Conservation (phyloP, 1,284 basidiomycete species). For the Malassezia sympodialis region DNA sequence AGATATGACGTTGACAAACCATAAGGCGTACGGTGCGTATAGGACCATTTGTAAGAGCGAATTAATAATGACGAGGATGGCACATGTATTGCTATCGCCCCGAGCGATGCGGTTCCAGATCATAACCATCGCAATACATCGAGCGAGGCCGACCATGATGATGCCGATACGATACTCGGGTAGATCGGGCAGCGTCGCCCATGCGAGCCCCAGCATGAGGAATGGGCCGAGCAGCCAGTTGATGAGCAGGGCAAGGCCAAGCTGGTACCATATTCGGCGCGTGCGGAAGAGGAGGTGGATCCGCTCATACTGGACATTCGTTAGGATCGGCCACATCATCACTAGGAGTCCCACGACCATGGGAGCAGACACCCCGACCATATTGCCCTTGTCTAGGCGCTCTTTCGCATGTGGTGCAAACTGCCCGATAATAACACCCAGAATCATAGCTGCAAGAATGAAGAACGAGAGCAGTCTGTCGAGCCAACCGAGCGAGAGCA, state of each 20-base stretch:
- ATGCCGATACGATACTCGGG: constrained; percentile 51
- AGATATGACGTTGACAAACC: constrained; percentile 65
- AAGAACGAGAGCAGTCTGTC: constrained; percentile 64
- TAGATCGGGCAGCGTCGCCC: constrained; percentile 69
- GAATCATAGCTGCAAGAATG: constrained; percentile 66
- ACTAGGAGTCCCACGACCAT: constrained; percentile 54
- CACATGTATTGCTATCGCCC: constrained; percentile 67
- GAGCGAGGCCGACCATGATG: constrained; percentile 57
- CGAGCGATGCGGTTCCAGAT: constrained; percentile 61
- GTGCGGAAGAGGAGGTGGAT: constrained; percentile 58
- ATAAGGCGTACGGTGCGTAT: constrained; percentile 64
- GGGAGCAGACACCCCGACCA: constrained; percentile 45
- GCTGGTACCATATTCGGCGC: constrained; percentile 60
- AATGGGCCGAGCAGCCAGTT: constrained; percentile 72
- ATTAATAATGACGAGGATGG: constrained; percentile 57
- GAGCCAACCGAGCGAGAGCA: constrained; percentile 50
- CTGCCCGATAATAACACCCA: constrained; percentile 65
- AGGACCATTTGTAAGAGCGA: constrained; percentile 63
- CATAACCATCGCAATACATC: constrained; percentile 49
- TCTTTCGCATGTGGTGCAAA: constrained; percentile 26
- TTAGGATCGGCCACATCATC: constrained; percentile 79
- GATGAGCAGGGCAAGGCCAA: constrained; percentile 61
- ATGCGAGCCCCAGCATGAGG: constrained; percentile 71
- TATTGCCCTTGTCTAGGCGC: constrained; percentile 37
- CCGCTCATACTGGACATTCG: constrained; percentile 67